Evolutionary conservation across 495 filamentous ascomycete genomes (phyloP).

Genomic region (Neurospora sp.): DNA sequence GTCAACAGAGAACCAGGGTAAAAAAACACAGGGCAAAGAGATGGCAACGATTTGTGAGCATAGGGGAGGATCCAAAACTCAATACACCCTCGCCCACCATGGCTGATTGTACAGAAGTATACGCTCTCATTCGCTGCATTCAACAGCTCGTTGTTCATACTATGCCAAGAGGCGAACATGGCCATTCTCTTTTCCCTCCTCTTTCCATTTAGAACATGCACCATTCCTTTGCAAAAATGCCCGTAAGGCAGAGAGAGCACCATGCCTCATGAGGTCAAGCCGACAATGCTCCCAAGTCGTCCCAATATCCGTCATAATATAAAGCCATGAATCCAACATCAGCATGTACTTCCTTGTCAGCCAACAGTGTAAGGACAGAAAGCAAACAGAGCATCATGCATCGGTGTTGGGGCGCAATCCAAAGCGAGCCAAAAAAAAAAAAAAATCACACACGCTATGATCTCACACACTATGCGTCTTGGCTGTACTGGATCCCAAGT

Average conservation of each 20-base stretch:
- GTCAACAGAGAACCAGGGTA: neutral
- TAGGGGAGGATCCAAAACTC: neutral
- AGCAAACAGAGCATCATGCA: neutral
- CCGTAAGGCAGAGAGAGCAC: neutral
- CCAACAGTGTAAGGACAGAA: neutral
- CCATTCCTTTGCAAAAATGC: neutral
- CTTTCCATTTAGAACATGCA: neutral
- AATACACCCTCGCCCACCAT: neutral
- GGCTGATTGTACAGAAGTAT: neutral
- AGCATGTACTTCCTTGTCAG: neutral
- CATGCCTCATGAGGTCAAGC: neutral
- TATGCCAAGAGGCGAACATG: neutral
- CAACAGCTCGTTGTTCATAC: neutral
- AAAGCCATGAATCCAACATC: neutral
- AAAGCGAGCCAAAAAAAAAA: neutral
- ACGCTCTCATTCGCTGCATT: neutral
- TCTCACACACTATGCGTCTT: constrained; percentile 12
- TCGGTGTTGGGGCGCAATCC: neutral
- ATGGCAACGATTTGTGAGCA: neutral
- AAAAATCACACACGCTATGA: neutral
- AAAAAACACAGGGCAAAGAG: neutral
- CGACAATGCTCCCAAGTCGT: neutral
- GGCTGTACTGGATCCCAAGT: constrained; percentile 49
- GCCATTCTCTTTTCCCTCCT: neutral
- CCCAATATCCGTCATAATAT: neutral